Evolutionary conservation across 202 grass and related monocot genomes (phyloP).

Genomic region (Setaria italica): DNA sequence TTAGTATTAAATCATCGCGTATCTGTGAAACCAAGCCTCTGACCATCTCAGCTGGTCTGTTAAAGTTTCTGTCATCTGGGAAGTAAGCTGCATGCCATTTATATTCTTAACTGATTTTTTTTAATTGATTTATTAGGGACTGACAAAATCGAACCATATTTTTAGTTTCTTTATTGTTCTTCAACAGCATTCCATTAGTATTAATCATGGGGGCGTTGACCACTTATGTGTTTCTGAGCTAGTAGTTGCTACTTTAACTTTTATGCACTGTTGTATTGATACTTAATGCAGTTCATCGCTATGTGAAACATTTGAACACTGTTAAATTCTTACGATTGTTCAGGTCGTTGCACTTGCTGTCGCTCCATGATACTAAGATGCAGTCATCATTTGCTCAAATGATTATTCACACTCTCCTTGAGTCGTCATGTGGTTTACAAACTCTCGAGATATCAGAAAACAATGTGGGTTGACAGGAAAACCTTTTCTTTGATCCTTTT

Average conservation of each 20-base stretch:
- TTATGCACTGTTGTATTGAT: constrained; percentile 9
- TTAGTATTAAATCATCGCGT: constrained; percentile 72
- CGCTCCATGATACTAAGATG: constrained; percentile 81
- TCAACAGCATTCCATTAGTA: neutral
- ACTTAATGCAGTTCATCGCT: neutral
- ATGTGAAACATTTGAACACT: neutral
- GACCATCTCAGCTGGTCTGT: constrained; percentile 53
- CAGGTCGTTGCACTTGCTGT: constrained; percentile 73
- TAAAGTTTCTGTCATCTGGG: constrained; percentile 73
- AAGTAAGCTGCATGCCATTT: constrained; percentile 58
- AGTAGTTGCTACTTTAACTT: constrained; percentile 3
- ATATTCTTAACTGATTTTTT: constrained; percentile 40
- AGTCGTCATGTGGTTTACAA: constrained; percentile 63
- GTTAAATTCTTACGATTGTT: constrained; percentile 37
- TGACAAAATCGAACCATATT: constrained; percentile 17
- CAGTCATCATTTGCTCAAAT: constrained; percentile 67
- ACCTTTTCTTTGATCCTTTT: constrained; percentile 7
- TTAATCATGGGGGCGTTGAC: neutral
- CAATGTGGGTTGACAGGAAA: constrained; percentile 61
- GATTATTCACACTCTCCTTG: constrained; percentile 68
- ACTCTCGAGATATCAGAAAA: constrained; percentile 88
- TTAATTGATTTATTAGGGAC: neutral
- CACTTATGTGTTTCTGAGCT: neutral
- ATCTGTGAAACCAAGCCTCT: constrained; percentile 59
- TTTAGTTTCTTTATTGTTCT: neutral